Evolutionary conservation across 345 rosid species (phyloP).

Genomic region (Camelina sativa): DNA sequence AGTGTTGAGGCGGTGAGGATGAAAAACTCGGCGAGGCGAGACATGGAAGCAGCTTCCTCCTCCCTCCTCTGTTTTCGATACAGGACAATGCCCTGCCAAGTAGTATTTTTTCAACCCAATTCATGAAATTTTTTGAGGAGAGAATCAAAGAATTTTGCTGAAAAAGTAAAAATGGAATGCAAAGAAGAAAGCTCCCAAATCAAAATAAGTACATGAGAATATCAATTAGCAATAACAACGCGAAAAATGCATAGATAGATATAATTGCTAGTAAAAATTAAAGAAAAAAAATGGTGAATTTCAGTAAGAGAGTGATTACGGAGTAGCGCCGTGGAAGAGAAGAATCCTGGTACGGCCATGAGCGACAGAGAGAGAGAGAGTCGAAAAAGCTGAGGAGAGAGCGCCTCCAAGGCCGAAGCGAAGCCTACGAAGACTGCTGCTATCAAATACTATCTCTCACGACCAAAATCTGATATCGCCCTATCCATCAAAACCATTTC

Average conservation of each 20-base stretch:
- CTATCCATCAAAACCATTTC: too few species aligned
- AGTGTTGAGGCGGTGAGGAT: slow-evolving; percentile 46
- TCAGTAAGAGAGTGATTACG: slow-evolving; percentile 43
- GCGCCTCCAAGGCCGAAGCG: background rate
- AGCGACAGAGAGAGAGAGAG: slow-evolving; percentile 58
- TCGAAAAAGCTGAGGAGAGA: slow-evolving; percentile 41
- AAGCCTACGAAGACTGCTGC: background rate
- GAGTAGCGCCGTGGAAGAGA: slow-evolving; percentile 54
- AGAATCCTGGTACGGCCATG: slow-evolving; percentile 65
- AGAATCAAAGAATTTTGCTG: too few species aligned
- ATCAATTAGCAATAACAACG: too few species aligned
- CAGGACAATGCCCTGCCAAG: slow-evolving; percentile 56
- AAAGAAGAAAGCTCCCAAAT: background rate
- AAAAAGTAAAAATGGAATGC: background rate
- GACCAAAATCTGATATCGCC: too few species aligned
- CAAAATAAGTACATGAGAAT: background rate
- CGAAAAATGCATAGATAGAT: too few species aligned
- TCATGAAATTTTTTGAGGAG: background rate
- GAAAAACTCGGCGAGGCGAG: slow-evolving; percentile 47
- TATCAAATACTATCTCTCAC: slow-evolving; percentile 12
- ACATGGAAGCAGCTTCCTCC: slow-evolving; percentile 46
- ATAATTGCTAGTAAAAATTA: too few species aligned
- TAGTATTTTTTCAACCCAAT: background rate
- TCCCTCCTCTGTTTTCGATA: slow-evolving; percentile 52
- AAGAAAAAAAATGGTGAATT: too few species aligned